Evolutionary conservation across 768 basidiomycete species (phyloP).

Genomic region (Collybiopsis luxurians): DNA sequence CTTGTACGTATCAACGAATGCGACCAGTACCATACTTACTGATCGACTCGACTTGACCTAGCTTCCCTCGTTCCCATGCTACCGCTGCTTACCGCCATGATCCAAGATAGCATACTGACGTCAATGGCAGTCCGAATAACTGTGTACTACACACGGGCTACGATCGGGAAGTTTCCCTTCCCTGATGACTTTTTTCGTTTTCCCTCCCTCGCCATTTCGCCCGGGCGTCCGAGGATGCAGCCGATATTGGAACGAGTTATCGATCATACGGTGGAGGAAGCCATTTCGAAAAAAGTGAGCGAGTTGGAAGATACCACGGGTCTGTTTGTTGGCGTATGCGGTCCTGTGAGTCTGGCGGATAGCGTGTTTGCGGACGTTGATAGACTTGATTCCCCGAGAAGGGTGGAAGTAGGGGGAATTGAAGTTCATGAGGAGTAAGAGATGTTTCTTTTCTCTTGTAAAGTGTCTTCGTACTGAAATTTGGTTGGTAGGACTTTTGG

Average conservation of each 20-base stretch:
- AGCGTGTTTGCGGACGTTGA: constrained; percentile 30
- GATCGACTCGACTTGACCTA: background rate
- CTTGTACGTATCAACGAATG: constrained; percentile 14
- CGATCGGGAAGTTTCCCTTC: constrained; percentile 25
- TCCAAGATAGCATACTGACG: constrained; percentile 18
- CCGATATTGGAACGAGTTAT: constrained; percentile 33
- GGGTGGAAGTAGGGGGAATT: constrained; percentile 37
- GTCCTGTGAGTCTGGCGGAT: constrained; percentile 34
- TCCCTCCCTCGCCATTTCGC: constrained; percentile 31
- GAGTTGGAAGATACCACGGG: constrained; percentile 29
- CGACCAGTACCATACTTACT: constrained; percentile 11
- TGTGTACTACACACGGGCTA: constrained; percentile 40
- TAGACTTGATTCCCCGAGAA: constrained; percentile 27
- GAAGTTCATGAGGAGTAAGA: constrained; percentile 33
- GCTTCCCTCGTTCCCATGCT: constrained; percentile 28
- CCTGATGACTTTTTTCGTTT: constrained; percentile 25
- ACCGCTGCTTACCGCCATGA: constrained; percentile 32
- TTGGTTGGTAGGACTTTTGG: background rate
- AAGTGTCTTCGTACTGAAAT: background rate
- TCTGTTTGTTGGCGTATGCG: constrained; percentile 40
- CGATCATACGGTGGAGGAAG: constrained; percentile 20
- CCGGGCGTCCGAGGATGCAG: constrained; percentile 38
- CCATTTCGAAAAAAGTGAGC: constrained; percentile 18
- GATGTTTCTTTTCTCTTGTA: background rate
- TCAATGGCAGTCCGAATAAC: constrained; percentile 28